Evolutionary conservation across 169 alveolate species (phyloP), one percentile per base, ranked within the genome.

Genomic region (Neospora caninum): DNA sequence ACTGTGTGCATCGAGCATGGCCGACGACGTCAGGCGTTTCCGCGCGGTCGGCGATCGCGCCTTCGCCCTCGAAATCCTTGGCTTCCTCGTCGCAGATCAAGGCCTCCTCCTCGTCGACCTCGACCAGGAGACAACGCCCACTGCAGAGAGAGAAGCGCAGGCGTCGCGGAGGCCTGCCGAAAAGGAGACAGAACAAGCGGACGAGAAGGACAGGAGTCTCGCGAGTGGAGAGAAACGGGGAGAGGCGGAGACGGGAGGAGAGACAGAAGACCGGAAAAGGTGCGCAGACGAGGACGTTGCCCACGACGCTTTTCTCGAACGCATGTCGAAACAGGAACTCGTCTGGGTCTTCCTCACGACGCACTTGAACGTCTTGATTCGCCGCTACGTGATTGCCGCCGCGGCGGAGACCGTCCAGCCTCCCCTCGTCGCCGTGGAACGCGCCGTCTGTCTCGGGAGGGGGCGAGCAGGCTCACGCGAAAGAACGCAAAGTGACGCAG

Each of bases 371-470:
- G 64, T 82, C 67, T 31, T 82, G 67, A 4, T 82, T 22, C 89
- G 89, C 41, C 89, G 89, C 69, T 82, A 82, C 38, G 89, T 82
- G 38, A 42, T 82, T 67, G 89, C 69, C 25, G 89, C 89, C 22
- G 89, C 89, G n/a, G 89, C 89, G 10, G 69, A 38, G 67, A 82
- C 89, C 41, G 67, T 82, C 22, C 69, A 18, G 64, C 53, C 89
- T 18, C 89, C 89, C 22, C 38, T 64, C 31, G 73, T 64, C 34
- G 73, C 73, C 73, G 20, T 64, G 4, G 73, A 64, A 29, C n/a
- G 31, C 34, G n/a, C 73, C n/a, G 73, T 64, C n/a, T 29, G 73
- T 27, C 34, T 27, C 86, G 22, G 43, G 49, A 43, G 9, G 83
- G 86, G 31, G 86, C 49, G 86, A 38, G 18, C 22, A 78, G 86